Base-by-base conservation (phyloP, 805 yeast genomes). In the Maudiozyma turicensis region DNA sequence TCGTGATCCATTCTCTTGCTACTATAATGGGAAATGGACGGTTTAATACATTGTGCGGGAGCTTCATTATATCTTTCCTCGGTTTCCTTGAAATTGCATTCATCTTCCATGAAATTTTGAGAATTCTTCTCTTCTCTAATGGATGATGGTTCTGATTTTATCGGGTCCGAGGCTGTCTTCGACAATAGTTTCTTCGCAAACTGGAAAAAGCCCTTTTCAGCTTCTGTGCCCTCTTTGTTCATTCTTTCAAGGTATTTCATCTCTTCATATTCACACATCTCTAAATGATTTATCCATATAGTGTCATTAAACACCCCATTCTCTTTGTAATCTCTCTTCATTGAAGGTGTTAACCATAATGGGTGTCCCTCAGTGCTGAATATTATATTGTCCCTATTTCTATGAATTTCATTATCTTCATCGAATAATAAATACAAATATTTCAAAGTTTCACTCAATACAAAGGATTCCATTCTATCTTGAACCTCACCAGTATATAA, bases 361-460 rank as follows among this genome's bases (percentile, higher is more conserved):
- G 95, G 95, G 64, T 90, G 98, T 0, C 90, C 96, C 59, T 90
- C 98, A 0, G 98, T 90, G 10, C 91, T 78, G 64, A 89, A 84
- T 44, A 84, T 66, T 33, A 71, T 65, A 52, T 65, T 69, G 30
- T 70, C 67, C 14, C 60, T 57, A 2, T 65, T 65, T 1, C 47
- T 56, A 68, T 80, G 73, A 49, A 78, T 76, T 52, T 80, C 72
- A 60, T 88, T 81, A 6, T 72, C 74, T 13, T 73, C 82, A 60
- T 88, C 95, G 68, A 90, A 90, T 41, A 89, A 66, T 31, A 90
- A 65, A 59, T 82, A 90, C 11, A 90, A 68, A 60, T 90, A 90
- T 66, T 90, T 90, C 50, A 87, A 71, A 0, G 95, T 86, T 62
- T 90, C 98, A 50, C 95, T 81, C 52, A 90, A 61, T 6, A 87